These are phyloP conservation scores for Ophiostoma sp. DNA, from an alignment of 2,329 filamentous ascomycete species.

Conservation along the genomic window DNA sequence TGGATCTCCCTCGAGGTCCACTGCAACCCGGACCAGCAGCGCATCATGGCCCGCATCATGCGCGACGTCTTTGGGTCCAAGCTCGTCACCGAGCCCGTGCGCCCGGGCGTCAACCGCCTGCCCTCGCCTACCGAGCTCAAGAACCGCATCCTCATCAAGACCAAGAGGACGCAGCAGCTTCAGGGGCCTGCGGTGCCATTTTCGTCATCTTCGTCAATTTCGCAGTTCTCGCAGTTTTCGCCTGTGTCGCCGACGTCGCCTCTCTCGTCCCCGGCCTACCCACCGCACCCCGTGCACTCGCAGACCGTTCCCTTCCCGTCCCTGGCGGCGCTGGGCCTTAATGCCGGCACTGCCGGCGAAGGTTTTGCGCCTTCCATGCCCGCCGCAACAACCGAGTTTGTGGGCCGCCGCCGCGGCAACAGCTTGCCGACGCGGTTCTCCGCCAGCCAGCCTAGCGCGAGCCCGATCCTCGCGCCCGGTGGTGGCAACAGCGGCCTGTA, in stretches of 20 bases:
- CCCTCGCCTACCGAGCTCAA: conserved; percentile 83
- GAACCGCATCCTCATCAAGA: conserved; percentile 83
- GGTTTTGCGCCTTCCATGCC: conserved; percentile 27
- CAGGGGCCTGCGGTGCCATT: background rate
- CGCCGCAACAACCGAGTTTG: conserved; percentile 14
- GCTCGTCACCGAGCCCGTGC: conserved; percentile 70
- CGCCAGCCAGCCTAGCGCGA: conserved; percentile 41
- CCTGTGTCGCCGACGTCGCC: background rate
- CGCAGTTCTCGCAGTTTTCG: background rate
- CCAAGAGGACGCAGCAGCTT: conserved; percentile 68
- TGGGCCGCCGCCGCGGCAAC: conserved; percentile 52
- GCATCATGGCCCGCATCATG: conserved; percentile 85
- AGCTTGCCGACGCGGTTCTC: conserved; percentile 75
- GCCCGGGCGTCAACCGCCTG: conserved; percentile 61
- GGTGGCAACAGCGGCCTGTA: conserved; percentile 23
- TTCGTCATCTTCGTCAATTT: background rate
- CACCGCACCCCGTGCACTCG: background rate
- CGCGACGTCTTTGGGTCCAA: conserved; percentile 74
- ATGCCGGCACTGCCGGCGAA: conserved; percentile 23
- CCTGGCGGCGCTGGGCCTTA: conserved; percentile 12
- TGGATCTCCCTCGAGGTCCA: conserved; percentile 96
- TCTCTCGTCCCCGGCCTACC: background rate
- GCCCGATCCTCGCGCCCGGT: conserved; percentile 47
- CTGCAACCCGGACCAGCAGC: conserved; percentile 77
- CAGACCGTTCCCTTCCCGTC: conserved; percentile 14